These are phyloP conservation scores for Jamesozyma gamospora DNA, from an alignment of 805 yeast species.

Conservation along the genomic window DNA sequence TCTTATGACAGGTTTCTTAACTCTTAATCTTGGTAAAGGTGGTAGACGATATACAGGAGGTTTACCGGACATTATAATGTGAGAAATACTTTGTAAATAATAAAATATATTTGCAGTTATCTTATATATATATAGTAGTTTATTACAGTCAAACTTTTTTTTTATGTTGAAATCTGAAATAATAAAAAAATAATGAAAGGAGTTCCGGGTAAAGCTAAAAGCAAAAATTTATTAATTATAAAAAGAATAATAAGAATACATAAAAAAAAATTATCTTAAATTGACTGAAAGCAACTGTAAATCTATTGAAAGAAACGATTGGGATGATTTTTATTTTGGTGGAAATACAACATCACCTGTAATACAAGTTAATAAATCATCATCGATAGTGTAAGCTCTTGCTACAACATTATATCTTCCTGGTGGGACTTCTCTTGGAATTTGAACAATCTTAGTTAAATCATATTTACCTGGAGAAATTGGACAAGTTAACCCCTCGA, in stretches of 20 bases:
- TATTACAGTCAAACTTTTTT: background rate
- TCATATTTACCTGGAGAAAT: conserved; percentile 56
- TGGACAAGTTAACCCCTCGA: conserved; percentile 60
- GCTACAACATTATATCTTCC: conserved; percentile 84
- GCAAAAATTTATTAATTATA: too few relatives aligned
- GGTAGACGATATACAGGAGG: conserved; percentile 44
- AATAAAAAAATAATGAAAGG: too few relatives aligned
- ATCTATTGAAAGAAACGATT: too few relatives aligned
- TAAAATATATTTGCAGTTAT: too few relatives aligned
- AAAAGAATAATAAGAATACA: too few relatives aligned
- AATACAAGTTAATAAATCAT: conserved; percentile 73
- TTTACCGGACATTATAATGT: conserved; percentile 27
- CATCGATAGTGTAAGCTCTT: conserved; percentile 79
- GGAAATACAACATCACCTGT: conserved; percentile 52
- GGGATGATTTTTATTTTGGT: too few relatives aligned
- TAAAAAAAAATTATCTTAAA: too few relatives aligned
- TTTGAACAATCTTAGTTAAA: conserved; percentile 61
- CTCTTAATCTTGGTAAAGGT: conserved; percentile 63
- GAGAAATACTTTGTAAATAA: too few relatives aligned
- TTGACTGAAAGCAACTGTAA: too few relatives aligned
- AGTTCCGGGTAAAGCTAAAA: too few relatives aligned
- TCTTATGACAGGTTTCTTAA: conserved; percentile 51
- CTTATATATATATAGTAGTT: background rate
- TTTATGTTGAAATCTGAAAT: too few relatives aligned
- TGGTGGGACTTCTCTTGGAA: conserved; percentile 91